phyloP scores from a whole-genome alignment of 2,329 filamentous ascomycete genomes.

The Epichloe coenophiala region DNA sequence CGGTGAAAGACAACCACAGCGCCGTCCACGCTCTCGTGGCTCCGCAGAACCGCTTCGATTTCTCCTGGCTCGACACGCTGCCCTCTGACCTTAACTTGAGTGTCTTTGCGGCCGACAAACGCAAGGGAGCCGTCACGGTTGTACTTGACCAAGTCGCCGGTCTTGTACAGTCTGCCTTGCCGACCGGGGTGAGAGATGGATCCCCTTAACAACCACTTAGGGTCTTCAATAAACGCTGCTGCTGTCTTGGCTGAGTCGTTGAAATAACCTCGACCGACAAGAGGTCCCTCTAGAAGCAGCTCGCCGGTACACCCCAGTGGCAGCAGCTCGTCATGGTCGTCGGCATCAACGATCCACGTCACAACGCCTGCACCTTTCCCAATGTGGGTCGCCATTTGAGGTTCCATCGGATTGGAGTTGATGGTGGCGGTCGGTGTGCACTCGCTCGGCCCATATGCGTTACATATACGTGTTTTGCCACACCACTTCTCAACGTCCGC shows the following conservation, averaged over 20 bases:
- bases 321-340: slow-evolving; percentile 8
- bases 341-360: slow-evolving; percentile 13
- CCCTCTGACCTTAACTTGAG: not conserved
- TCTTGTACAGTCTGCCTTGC: slow-evolving; percentile 8
- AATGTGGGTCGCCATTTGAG: not conserved
- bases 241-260: slow-evolving; percentile 22
- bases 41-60: too few species aligned
- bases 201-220: slow-evolving; percentile 8
- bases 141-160: slow-evolving; percentile 11
- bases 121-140: slow-evolving; percentile 6
- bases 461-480: not conserved
- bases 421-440: not conserved
- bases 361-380: slow-evolving; percentile 4
- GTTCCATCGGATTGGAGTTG: not conserved
- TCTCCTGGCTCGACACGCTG: too few species aligned
- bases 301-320: slow-evolving; percentile 17
- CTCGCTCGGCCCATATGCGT: not conserved
- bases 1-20: too few species aligned
- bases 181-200: not conserved
- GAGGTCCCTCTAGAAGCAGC: slow-evolving; percentile 27
- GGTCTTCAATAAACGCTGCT: slow-evolving; percentile 14
- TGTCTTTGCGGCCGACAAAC: slow-evolving; percentile 10
- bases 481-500: not conserved
- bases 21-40: too few species aligned
- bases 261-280: slow-evolving; percentile 36